Base-by-base conservation (phyloP, 2,329 filamentous ascomycete species). In the Berkeleyomyces basicola region DNA sequence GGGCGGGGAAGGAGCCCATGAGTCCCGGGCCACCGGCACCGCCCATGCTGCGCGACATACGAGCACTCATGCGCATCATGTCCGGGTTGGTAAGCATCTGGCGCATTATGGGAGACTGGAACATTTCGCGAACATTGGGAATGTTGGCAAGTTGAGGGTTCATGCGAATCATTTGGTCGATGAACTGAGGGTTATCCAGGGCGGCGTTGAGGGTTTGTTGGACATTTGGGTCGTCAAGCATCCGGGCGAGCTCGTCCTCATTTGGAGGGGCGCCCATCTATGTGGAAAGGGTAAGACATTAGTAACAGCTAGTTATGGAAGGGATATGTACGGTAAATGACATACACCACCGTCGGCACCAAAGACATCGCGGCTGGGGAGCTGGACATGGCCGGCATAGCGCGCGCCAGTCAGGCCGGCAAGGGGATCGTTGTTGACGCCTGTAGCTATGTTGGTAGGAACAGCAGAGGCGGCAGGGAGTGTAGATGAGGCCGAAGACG, bases 11-110 rank as follows among this genome's bases (percentile, higher is more conserved):
- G 49, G 75, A 76, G 64, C 59, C 59, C 47, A 61, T 33, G 31
- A 55, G 55, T 10, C 49, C 53, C 10, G 42, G 3, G 62, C 74
- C 78, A 61, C 74, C 75, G 62, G 71, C 72, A 62, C 79, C 81
- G 53, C 77, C 79, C 75, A 86, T 79, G 76, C 85, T 82, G 63
- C 87, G 80, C 71, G 91, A 87, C 83, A 97, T 86, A 66, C 89
- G 84, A 69, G 89, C 82, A 69, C 91, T 89, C 72, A 88, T 84
- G 64, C 90, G 80, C 67, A 99, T 82, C 68, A 90, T 84, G 53
- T 90, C 83, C 3, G 93, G 93, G 70, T 95, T 90, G 66, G 90
- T 92, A 80, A 99, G 86, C 87, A 97, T 93, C 60, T 87, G 81
- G 69, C 93, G 83, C 75, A 97, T 90, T 66, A 90, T 82, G 0